Base-by-base conservation (phyloP, 768 basidiomycete species). In the Trametes maxima region DNA sequence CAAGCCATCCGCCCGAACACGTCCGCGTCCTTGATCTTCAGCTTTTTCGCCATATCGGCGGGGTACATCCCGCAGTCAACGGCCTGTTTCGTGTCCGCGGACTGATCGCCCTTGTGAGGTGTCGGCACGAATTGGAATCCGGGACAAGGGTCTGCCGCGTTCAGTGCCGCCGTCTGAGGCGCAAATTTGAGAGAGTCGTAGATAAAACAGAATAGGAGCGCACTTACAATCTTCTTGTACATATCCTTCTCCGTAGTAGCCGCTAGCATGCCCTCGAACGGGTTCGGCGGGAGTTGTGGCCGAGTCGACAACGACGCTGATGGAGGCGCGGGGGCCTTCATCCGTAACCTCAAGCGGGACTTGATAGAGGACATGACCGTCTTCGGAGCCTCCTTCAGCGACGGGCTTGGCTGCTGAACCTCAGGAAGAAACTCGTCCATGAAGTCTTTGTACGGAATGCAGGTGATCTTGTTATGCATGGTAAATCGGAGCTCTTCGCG, bases 81-180 rank as follows among this genome's bases (percentile, higher is more conserved):
- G 17, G 19, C 49, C 10, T 36, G 49, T n/a, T 37, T 36, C 5
- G 35, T 11, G 7, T 51, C 49, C 7, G 36, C 49, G 11, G 36
- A 19, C 35, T 17, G 33, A 17, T 51, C 49, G 25, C n/a, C 19
- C 35, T 51, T 37, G 49, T 21, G 35, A 10, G 49, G 35, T 8
- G 49, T 51, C n/a, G 49, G 22, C 3, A 36, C 49, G 36, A 51
- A 51, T 24, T n/a, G 33, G 49, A n/a, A 51, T 17, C 49, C 49
- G 1, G 33, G 35, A 36, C 49, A 51, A 21, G 37, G 49, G 8
- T 37, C n/a, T 17, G 36, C 35, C n/a, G 36, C 21, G 49, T 51
- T 51, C 35, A 51, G 35, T 19, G 49, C 49, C n/a, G 5, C 13
- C 1, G 35, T 51, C 49, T 51, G 35, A n/a, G n/a, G n/a, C n/a